Evolutionary conservation across 1,139 yeast genomes (phyloP), one percentile per base, ranked within the genome.

Genomic region (Magnusiomyces starmeri): DNA sequence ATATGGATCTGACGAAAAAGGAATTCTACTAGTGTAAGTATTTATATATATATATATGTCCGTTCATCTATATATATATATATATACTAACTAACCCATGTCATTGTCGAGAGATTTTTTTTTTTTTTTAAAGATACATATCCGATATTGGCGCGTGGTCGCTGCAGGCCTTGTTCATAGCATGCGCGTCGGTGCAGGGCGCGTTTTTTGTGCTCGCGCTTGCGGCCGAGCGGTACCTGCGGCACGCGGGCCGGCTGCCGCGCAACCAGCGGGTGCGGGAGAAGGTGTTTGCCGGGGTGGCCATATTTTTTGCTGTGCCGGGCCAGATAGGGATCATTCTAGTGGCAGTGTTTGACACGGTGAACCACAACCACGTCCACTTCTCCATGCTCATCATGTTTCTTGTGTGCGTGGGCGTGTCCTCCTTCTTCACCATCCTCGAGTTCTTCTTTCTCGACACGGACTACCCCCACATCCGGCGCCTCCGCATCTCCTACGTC

Each of bases 141-240:
- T 85, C 95, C 10, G 88, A 88, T 63, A 76, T 88, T 51, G 96
- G 90, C 6, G 96, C 96, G 14, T 85, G 95, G 1, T 82, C 82
- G 61, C 71, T 87, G 51, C 86, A 87, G 64, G 95, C 96, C 1
- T 69, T 88, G 21, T 89, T 89, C 68, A 87, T 89, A 45, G 71
- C 85, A n/a, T 82, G 95, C 63, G 73, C 86, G 2, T 87, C 83
- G 0, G 76, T 82, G 65, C 95, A 87, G 70, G 95, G 89, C 20
- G 72, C 86, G 16, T 82, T 86, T 62, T 86, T 81, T 61, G 81
- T 81, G 41, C 76, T 87, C n/a, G 76, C 90, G 1, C 69, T 82
- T 46, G 65, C 73, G n/a, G 71, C 80, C 64, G 90, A 83, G 61
- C 72, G 73, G 51, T 74, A 73, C 56, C 70, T 85, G 48, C 71